Base-by-base conservation (phyloP, 2,329 filamentous ascomycete genomes). In the Fulvia fulva region DNA sequence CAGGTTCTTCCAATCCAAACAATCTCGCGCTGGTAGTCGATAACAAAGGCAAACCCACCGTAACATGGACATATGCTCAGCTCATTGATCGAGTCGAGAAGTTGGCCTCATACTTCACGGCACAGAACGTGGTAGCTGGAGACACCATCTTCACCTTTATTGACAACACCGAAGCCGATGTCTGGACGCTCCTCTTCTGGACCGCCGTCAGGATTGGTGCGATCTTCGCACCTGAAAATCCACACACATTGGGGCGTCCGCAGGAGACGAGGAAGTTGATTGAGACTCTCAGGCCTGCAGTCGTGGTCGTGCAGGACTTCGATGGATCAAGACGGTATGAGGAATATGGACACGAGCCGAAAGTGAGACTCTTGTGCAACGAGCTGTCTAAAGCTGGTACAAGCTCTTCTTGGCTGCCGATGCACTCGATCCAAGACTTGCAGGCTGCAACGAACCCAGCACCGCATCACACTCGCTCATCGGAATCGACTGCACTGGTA, bases 101-200 rank as follows among this genome's bases (percentile, higher is more conserved):
- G 8, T n/a, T 41, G 7, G 37, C 37, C 16, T 41, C 37, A n/a
- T 41, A 41, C 37, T n/a, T 41, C n/a, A n/a, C 37, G 37, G 14
- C 14, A 41, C 37, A 41, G 14, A 16, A 41, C 7, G 37, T 41
- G 3, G 19, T 8, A n/a, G 14, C 37, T n/a, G 37, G 37, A 19
- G 50, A 52, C 50, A 52, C n/a, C 14, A 23, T 52, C 50, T 52
- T 52, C 50, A 37, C 28, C 1, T 52, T 41, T 37, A 37, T 52
- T 7, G 50, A 52, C 30, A 52, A 52, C n/a, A 12, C 28, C 5
- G 22, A 21, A 12, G 50, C 28, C 22, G 30, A 32, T 5, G 50
- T 21, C 26, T 52, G 50, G 50, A 52, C 50, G 11, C 28, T 52
- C 3, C 50, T 52, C 9, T 52, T 52, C 28, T 52, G 50, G 50